A percentile compares a stretch with the other conserved stretches of the same genome.
Evolutionary conservation across 352 stramenopile genomes (phyloP).

Genomic region (Peronospora farinosa): DNA sequence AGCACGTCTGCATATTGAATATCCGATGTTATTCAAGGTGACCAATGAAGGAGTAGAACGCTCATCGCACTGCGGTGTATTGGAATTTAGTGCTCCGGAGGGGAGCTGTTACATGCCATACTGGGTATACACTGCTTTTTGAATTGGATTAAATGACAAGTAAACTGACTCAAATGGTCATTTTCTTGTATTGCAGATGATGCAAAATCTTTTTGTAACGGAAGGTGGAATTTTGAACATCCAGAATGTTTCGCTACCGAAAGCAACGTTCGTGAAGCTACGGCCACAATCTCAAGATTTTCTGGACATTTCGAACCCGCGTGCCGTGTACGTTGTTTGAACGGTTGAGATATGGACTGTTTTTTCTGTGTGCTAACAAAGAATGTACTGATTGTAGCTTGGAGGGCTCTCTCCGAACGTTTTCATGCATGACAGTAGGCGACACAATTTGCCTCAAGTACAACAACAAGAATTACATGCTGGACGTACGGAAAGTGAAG

Average conservation of each 20-base stretch:
- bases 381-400: conserved; percentile 33
- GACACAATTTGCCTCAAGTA: conserved; percentile 98
- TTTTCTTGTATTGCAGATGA: conserved; percentile 78
- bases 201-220: conserved; percentile 96
- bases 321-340: conserved; percentile 88
- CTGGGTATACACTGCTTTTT: conserved; percentile 73
- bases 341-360: not conserved
- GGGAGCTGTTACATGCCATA: conserved; percentile 98
- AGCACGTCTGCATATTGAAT: conserved; percentile 94
- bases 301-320: conserved; percentile 97
- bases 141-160: not conserved
- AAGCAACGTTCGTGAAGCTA: conserved; percentile 98
- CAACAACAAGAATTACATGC: conserved; percentile 98
- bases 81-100: conserved; percentile 98
- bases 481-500: conserved; percentile 96
- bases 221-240: conserved; percentile 93
- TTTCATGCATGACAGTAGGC: conserved; percentile 97
- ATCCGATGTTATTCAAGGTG: conserved; percentile 99
- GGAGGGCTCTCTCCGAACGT: conserved; percentile 77
- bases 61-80: conserved; percentile 94
- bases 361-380: conserved; percentile 1
- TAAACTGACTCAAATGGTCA: not conserved
- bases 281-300: conserved; percentile 98
- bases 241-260: conserved; percentile 92
- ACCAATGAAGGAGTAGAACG: conserved; percentile 81